Conservation (phyloP, 768 basidiomycete species). For the Dioszegia aurantiaca region DNA sequence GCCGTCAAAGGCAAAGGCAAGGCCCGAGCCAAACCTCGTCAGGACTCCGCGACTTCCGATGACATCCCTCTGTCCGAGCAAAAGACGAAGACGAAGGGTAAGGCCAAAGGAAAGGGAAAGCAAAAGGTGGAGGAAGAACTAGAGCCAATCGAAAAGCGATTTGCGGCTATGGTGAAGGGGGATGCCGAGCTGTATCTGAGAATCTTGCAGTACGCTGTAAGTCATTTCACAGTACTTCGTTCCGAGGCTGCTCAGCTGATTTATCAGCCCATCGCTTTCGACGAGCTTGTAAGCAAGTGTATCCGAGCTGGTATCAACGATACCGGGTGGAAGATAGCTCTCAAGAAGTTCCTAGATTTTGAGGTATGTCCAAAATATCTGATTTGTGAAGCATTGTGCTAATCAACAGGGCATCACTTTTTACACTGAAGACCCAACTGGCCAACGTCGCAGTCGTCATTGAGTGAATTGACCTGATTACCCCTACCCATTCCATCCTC, state of each 20-base stretch:
- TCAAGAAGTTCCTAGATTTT: constrained; percentile 38
- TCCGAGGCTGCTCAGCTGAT: neutral
- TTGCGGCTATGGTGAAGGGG: constrained; percentile 33
- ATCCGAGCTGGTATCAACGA: constrained; percentile 31
- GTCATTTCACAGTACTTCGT: constrained; percentile 2
- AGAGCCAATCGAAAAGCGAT: constrained; percentile 19
- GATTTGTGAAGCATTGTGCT: neutral
- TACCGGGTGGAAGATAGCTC: constrained; percentile 33
- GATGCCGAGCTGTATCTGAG: constrained; percentile 35
- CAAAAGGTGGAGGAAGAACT: neutral
- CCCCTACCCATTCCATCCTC: too few species aligned
- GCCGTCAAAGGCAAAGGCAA: constrained; percentile 1
- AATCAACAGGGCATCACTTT: constrained; percentile 31
- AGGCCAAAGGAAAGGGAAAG: constrained; percentile 8
- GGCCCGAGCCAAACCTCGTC: constrained; percentile 3
- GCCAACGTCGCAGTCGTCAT: constrained; percentile 22
- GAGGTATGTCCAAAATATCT: constrained; percentile 24
- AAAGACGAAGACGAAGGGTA: constrained; percentile 7
- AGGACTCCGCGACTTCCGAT: constrained; percentile 23
- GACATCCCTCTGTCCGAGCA: constrained; percentile 34
- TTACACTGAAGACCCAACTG: constrained; percentile 37
- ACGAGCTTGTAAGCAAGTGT: constrained; percentile 37
- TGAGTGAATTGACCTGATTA: too few species aligned
- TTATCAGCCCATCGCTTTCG: constrained; percentile 40
- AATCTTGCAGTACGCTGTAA: constrained; percentile 41